Percentiles rank a stretch among this genome's conserved stretches.
These are phyloP conservation scores for Thermothielavioides terrestris DNA, from an alignment of 495 filamentous ascomycete species.

Conservation along the genomic window DNA sequence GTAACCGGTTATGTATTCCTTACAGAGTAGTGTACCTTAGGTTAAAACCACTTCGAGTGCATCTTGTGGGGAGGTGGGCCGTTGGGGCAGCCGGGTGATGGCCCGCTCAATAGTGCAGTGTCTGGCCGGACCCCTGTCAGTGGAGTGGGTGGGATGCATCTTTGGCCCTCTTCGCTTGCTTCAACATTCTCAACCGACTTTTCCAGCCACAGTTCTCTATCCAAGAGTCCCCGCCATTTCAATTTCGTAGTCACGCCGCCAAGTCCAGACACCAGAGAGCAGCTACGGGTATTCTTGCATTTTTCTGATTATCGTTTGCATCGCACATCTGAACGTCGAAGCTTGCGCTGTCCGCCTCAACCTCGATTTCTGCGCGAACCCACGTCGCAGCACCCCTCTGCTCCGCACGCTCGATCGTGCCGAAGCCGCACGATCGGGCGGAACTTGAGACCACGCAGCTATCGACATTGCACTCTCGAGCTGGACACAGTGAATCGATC, in stretches of 20 bases:
- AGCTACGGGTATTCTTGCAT: slow-evolving; percentile 20
- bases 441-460: slow-evolving; percentile 1
- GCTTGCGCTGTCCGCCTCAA: slow-evolving; percentile 1
- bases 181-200: slow-evolving; percentile 12
- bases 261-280: slow-evolving; percentile 9
- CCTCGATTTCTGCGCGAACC: background rate
- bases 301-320: slow-evolving; percentile 19
- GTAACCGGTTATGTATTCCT: no score
- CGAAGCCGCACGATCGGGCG: slow-evolving; percentile 12
- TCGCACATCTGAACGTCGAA: background rate
- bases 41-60: no score
- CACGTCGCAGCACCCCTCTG: background rate
- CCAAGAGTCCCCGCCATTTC: slow-evolving; percentile 19
- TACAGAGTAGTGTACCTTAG: no score
- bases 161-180: background rate
- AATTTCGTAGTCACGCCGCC: slow-evolving; percentile 17
- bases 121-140: background rate
- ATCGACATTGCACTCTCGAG: slow-evolving; percentile 7
- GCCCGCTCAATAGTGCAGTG: background rate
- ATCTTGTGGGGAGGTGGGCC: background rate
- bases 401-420: slow-evolving; percentile 4
- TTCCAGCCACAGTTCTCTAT: slow-evolving; percentile 25
- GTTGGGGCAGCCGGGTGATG: background rate
- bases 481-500: no score
- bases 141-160: background rate